phyloP scores from a whole-genome alignment of 257 asterid genomes.

The Plantago major region DNA sequence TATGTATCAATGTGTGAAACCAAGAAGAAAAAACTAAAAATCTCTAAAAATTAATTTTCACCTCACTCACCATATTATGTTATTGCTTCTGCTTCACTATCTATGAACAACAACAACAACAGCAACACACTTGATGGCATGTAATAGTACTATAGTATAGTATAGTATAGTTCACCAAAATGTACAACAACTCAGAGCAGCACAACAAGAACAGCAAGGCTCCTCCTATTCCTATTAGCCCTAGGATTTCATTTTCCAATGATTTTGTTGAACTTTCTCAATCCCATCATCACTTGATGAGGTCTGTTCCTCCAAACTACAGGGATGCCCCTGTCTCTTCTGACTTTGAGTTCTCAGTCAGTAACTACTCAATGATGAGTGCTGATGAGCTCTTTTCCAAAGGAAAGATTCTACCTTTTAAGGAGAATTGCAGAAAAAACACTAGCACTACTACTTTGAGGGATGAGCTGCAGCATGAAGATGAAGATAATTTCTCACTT shows the following conservation, averaged over 20 bases:
- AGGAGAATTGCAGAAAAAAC: conserved; percentile 34
- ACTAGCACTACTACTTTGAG: conserved; percentile 49
- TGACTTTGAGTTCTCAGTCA: conserved; percentile 79
- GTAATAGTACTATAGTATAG: conserved; percentile 7
- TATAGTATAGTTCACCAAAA: conserved; percentile 23
- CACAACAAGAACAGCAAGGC: conserved; percentile 16
- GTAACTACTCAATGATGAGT: conserved; percentile 65
- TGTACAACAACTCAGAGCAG: conserved; percentile 54
- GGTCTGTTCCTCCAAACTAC: conserved; percentile 27
- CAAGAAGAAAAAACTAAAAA: not conserved
- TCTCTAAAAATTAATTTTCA: not conserved
- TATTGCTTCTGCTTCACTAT: conserved; percentile 9
- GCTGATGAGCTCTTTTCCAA: conserved; percentile 85
- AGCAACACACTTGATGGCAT: conserved; percentile 51
- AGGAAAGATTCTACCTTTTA: conserved; percentile 65
- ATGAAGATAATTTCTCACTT: conserved; percentile 31
- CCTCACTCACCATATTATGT: conserved; percentile 29
- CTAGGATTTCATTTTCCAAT: conserved; percentile 87
- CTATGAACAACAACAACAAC: no score
- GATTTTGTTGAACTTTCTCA: conserved; percentile 56
- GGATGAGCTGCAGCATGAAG: conserved; percentile 54
- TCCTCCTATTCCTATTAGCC: conserved; percentile 55
- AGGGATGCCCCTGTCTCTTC: conserved; percentile 82
- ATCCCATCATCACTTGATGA: conserved; percentile 17
- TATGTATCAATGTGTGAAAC: not conserved